Evolutionary conservation across 2,329 filamentous ascomycete species (phyloP).

Genomic region (Fusarium euwallaceae): DNA sequence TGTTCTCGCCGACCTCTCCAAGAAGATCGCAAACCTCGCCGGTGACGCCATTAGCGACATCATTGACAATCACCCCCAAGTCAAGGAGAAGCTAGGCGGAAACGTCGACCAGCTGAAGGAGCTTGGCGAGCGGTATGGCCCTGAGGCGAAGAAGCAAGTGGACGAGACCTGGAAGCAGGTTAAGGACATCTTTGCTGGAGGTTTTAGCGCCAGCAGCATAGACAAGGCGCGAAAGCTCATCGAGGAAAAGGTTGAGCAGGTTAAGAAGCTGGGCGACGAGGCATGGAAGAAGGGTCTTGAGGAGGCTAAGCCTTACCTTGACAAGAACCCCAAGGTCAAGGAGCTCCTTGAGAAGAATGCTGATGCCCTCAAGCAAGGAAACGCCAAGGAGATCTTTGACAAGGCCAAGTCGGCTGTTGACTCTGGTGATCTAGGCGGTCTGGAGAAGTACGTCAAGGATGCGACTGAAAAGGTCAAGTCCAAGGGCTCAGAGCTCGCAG

Average conservation of each 20-base stretch:
- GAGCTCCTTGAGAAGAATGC: conserved; percentile 79
- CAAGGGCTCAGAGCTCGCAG: conserved; percentile 53
- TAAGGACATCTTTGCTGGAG: conserved; percentile 72
- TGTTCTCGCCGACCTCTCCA: conserved; percentile 72
- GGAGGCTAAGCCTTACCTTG: conserved; percentile 77
- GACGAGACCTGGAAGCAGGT: conserved; percentile 79
- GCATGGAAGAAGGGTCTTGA: conserved; percentile 80
- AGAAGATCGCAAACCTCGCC: conserved; percentile 71
- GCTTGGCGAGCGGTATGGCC: conserved; percentile 77
- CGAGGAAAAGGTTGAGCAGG: conserved; percentile 76
- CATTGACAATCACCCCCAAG: conserved; percentile 78
- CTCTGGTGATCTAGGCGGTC: conserved; percentile 68
- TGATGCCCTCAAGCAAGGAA: conserved; percentile 75
- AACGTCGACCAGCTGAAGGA: conserved; percentile 77
- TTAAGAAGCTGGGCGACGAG: conserved; percentile 77
- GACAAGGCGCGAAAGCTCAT: conserved; percentile 72
- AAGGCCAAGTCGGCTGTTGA: conserved; percentile 72
- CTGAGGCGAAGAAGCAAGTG: conserved; percentile 81
- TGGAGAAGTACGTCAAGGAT: conserved; percentile 53
- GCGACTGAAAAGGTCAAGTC: conserved; percentile 59
- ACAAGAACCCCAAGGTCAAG: conserved; percentile 83
- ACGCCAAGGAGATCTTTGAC: conserved; percentile 73
- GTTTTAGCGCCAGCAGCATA: conserved; percentile 65
- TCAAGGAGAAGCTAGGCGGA: conserved; percentile 79
- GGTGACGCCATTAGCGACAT: conserved; percentile 74